These are phyloP conservation scores for Fusarium nurragi DNA, from an alignment of 2,329 filamentous ascomycete species.

Conservation along the genomic window DNA sequence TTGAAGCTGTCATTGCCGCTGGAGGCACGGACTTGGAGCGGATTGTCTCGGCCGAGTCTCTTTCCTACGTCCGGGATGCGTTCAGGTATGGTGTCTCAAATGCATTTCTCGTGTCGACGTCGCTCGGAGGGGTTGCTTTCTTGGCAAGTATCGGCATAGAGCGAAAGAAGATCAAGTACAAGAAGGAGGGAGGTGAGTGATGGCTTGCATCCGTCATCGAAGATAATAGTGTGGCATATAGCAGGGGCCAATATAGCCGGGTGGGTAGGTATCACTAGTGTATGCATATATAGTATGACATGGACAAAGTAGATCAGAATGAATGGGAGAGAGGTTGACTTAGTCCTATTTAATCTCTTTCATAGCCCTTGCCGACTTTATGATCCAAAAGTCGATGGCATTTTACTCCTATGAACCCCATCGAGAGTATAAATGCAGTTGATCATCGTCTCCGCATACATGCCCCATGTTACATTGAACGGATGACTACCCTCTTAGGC, in stretches of 20 bases:
- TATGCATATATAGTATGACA: not conserved
- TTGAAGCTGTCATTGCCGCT: constrained; percentile 19
- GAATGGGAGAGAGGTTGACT: not conserved
- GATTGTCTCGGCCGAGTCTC: constrained; percentile 8
- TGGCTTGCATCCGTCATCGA: not conserved
- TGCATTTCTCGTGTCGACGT: constrained; percentile 35
- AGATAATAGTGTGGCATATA: not conserved
- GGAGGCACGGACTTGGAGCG: constrained; percentile 26
- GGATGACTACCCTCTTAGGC: constrained; percentile 19
- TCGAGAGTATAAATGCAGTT: not conserved
- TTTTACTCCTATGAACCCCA: not conserved
- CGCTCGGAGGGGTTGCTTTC: constrained; percentile 28
- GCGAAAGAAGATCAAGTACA: constrained; percentile 21
- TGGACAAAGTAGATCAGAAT: not conserved
- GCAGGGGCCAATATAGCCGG: constrained; percentile 2
- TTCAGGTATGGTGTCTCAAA: constrained; percentile 30
- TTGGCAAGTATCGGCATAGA: constrained; percentile 35
- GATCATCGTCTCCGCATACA: constrained; percentile 25
- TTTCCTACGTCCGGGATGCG: constrained; percentile 22
- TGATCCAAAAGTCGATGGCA: not conserved
- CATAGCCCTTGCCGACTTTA: not conserved
- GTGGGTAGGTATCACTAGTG: not conserved
- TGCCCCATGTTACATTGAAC: not conserved
- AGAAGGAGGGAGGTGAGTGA: constrained; percentile 7
- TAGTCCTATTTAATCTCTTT: not conserved